A percentile compares a stretch with the other conserved stretches of the same genome.
phyloP scores from a whole-genome alignment of 1,139 yeast species.

The Pneumocystis carinii region DNA sequence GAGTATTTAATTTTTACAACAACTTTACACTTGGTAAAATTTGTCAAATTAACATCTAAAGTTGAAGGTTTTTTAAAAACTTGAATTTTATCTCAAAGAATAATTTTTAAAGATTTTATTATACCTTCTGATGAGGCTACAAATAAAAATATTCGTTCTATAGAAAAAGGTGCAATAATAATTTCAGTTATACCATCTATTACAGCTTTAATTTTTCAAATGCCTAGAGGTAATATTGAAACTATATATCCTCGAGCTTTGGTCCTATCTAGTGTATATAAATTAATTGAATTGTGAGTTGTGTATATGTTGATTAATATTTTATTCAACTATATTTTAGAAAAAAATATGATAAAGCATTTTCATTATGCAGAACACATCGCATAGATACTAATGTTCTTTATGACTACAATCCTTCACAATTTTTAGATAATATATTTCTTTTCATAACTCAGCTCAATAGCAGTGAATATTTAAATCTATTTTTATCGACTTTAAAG shows the following conservation, averaged over 20 bases:
- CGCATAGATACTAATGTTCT: conserved; percentile 80
- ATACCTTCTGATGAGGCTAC: conserved; percentile 12
- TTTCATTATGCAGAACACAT: conserved; percentile 71
- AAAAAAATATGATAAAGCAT: conserved; percentile 48
- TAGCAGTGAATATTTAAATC: conserved; percentile 61
- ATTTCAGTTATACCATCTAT: conserved; percentile 72
- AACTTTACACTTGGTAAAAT: conserved; percentile 70
- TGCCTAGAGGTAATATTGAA: conserved; percentile 91
- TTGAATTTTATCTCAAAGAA: conserved; percentile 22
- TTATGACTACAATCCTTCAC: conserved; percentile 68
- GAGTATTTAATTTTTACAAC: conserved; percentile 70
- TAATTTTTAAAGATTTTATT: conserved; percentile 18
- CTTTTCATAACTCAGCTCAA: conserved; percentile 58
- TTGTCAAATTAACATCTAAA: conserved; percentile 49
- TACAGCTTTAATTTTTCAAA: conserved; percentile 73
- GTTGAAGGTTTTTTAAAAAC: conserved; percentile 21
- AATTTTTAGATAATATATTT: conserved; percentile 50
- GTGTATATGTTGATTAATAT: neutral
- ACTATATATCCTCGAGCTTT: conserved; percentile 85
- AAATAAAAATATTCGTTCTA: conserved; percentile 76
- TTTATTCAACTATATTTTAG: conserved; percentile 20
- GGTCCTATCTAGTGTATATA: conserved; percentile 73
- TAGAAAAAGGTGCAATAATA: conserved; percentile 79
- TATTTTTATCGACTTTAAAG: conserved; percentile 71
- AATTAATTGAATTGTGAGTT: conserved; percentile 33